Evolutionary conservation across 2,329 filamentous ascomycete genomes (phyloP).

Genomic region (Monilinia fructigena): DNA sequence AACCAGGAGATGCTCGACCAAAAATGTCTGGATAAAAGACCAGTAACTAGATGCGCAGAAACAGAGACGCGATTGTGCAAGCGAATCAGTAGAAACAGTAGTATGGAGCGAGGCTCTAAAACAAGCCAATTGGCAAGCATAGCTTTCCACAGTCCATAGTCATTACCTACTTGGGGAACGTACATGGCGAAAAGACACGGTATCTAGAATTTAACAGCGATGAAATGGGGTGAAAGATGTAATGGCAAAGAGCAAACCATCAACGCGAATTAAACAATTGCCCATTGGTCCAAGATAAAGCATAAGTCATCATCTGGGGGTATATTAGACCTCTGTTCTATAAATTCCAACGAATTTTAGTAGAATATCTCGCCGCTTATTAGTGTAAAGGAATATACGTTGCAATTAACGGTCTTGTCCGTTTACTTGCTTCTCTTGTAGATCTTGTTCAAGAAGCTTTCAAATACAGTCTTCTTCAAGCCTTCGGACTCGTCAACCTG

Average conservation of each 20-base stretch:
- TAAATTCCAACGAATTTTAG: slow-evolving; percentile 6
- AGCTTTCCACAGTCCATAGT: not conserved
- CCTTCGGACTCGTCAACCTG: slow-evolving; percentile 82
- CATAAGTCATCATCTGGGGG: not conserved
- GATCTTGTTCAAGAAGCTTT: slow-evolving; percentile 90
- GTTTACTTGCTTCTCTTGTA: slow-evolving; percentile 96
- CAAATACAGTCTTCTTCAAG: slow-evolving; percentile 86
- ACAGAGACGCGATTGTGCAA: not conserved
- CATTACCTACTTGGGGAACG: not conserved
- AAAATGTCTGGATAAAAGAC: not conserved
- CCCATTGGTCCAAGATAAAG: not conserved
- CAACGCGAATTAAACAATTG: slow-evolving; percentile 1
- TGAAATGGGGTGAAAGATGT: not conserved
- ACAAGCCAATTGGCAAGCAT: not conserved
- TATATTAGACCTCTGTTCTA: slow-evolving; percentile 15
- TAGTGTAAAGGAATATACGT: slow-evolving; percentile 2
- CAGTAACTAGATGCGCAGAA: not conserved
- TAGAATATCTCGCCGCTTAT: slow-evolving; percentile 4
- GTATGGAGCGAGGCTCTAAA: not conserved
- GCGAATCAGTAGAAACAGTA: not conserved
- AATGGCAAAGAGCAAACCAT: not conserved
- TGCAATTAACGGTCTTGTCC: not conserved
- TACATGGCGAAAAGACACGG: not conserved
- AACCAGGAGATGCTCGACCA: not conserved
- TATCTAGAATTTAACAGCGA: not conserved